phyloP scores from a whole-genome alignment of 1,139 yeast species.

The Saccharomyces hybrid region DNA sequence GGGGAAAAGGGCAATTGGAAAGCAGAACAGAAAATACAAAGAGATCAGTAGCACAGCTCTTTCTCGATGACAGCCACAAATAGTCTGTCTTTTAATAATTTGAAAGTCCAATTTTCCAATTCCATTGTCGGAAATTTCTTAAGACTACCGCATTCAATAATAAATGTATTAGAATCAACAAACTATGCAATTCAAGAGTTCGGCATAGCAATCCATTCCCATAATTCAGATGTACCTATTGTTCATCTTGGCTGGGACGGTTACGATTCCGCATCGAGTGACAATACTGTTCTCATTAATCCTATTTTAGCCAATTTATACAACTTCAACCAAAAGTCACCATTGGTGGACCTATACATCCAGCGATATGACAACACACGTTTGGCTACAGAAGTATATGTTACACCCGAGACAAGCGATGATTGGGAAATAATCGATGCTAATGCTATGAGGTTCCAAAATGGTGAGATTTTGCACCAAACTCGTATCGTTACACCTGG shows the following conservation, averaged over 20 bases:
- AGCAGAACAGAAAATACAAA: too few species aligned
- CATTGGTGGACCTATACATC: slow-evolving; percentile 34
- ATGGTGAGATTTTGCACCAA: slow-evolving; percentile 59
- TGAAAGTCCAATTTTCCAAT: slow-evolving; percentile 12
- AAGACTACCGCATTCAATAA: slow-evolving; percentile 22
- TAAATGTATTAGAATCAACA: slow-evolving; percentile 18
- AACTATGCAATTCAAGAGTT: slow-evolving; percentile 20
- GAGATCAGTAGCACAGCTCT: background rate
- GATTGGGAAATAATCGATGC: slow-evolving; percentile 93
- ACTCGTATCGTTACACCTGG: slow-evolving; percentile 63
- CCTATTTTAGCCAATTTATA: slow-evolving; percentile 43
- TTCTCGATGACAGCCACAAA: slow-evolving; percentile 1
- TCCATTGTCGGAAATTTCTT: slow-evolving; percentile 25
- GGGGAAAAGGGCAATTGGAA: too few species aligned
- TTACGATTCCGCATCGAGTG: slow-evolving; percentile 35
- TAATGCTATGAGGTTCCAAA: slow-evolving; percentile 72
- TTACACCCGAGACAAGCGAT: slow-evolving; percentile 68
- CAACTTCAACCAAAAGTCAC: slow-evolving; percentile 33
- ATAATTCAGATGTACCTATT: slow-evolving; percentile 8
- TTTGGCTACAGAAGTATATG: slow-evolving; percentile 52
- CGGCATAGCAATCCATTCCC: slow-evolving; percentile 13
- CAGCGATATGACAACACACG: slow-evolving; percentile 38
- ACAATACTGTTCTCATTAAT: slow-evolving; percentile 45
- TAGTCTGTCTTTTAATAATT: slow-evolving; percentile 10
- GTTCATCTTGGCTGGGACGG: slow-evolving; percentile 80